Evolutionary conservation across 768 basidiomycete species (phyloP).

Genomic region (Tulasnella sp.): DNA sequence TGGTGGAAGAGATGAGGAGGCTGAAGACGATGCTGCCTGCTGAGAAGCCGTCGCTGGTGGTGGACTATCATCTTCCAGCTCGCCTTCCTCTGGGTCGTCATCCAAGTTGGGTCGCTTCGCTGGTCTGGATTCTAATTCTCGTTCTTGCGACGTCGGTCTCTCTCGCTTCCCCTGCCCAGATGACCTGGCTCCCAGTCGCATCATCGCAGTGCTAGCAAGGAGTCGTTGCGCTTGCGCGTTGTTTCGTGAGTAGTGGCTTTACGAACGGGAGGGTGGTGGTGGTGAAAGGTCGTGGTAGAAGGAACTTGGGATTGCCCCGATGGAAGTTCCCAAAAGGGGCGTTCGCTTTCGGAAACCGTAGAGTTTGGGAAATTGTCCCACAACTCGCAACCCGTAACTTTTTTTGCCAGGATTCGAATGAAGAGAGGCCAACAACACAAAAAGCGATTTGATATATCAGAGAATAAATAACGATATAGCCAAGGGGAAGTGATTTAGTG

Average conservation of each 20-base stretch:
- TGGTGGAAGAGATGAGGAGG: constrained; percentile 12
- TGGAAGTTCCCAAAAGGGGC: constrained; percentile 2
- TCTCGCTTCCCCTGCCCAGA: neutral
- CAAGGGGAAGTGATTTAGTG: neutral
- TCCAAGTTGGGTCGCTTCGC: constrained; percentile 38
- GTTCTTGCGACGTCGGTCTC: neutral
- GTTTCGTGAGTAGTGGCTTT: neutral
- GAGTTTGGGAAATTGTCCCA: neutral
- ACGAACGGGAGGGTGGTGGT: neutral
- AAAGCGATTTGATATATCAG: no score
- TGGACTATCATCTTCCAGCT: constrained; percentile 54
- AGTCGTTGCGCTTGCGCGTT: neutral
- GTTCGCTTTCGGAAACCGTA: neutral
- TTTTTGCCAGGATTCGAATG: neutral
- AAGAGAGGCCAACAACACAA: neutral
- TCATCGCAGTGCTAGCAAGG: neutral
- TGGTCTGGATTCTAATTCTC: constrained; percentile 32
- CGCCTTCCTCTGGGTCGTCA: constrained; percentile 68
- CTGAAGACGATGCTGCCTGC: constrained; percentile 24
- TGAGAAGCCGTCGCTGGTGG: neutral
- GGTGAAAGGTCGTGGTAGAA: neutral
- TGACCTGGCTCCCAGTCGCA: neutral
- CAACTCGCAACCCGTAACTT: neutral
- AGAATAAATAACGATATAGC: neutral
- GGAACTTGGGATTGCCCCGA: neutral